A percentile compares a stretch with the other conserved stretches of the same genome.
These are phyloP conservation scores for Durio zibethinus DNA, from an alignment of 345 rosid species.

Conservation along the genomic window DNA sequence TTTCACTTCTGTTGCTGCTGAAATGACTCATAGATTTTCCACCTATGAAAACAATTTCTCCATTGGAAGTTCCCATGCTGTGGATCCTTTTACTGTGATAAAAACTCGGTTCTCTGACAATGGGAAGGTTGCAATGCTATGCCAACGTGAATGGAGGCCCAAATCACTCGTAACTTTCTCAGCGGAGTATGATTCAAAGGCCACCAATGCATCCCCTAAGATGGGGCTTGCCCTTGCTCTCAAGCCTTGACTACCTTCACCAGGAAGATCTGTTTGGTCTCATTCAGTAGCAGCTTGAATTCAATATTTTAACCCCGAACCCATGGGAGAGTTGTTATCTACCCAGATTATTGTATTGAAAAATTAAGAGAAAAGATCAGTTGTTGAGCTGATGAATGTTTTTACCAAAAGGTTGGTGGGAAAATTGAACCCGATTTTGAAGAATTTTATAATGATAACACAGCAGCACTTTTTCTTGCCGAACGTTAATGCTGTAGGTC, in stretches of 20 bases:
- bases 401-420: neutral
- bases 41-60: slow-evolving; percentile 48
- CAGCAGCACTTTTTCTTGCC: neutral
- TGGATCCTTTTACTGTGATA: slow-evolving; percentile 51
- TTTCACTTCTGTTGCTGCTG: slow-evolving; percentile 55
- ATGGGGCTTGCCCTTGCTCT: slow-evolving; percentile 69
- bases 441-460: neutral
- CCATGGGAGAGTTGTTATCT: slow-evolving; percentile 10
- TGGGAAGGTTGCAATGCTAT: slow-evolving; percentile 57
- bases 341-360: slow-evolving; percentile 13
- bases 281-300: neutral
- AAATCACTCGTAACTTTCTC: slow-evolving; percentile 61
- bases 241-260: slow-evolving; percentile 58
- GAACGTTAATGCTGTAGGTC: slow-evolving; percentile 10
- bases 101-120: slow-evolving; percentile 52
- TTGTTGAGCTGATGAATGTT: neutral
- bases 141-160: slow-evolving; percentile 76
- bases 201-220: slow-evolving; percentile 50
- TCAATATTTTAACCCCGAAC: neutral
- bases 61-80: slow-evolving; percentile 50
- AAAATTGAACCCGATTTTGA: no score
- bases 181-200: slow-evolving; percentile 61
- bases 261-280: neutral
- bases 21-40: slow-evolving; percentile 62
- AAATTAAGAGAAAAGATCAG: neutral